These are phyloP conservation scores for Fusarium gaditjirri DNA, from an alignment of 2,329 filamentous ascomycete genomes.

Conservation along the genomic window DNA sequence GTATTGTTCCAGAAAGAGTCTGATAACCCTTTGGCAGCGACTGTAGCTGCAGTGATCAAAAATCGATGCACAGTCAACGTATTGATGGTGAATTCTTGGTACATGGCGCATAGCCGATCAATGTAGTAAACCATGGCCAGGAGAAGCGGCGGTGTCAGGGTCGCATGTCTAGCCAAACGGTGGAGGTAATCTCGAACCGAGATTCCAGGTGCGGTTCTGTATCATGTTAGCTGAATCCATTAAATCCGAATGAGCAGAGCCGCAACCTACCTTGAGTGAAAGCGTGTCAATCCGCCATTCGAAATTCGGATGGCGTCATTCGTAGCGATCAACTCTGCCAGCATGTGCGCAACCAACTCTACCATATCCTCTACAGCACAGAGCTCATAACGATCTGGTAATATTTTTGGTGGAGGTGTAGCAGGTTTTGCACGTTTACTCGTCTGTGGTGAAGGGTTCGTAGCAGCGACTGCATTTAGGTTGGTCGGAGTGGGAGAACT, in stretches of 20 bases:
- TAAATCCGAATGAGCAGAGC: not conserved
- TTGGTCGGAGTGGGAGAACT: conserved; percentile 43
- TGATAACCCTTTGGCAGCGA: conserved; percentile 94
- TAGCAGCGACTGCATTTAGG: conserved; percentile 44
- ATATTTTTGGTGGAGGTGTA: conserved; percentile 61
- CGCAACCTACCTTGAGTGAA: conserved; percentile 82
- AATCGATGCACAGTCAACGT: conserved; percentile 97
- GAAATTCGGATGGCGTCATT: conserved; percentile 84
- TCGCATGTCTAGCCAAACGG: conserved; percentile 91
- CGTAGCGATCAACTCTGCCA: conserved; percentile 91
- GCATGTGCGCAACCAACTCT: conserved; percentile 91
- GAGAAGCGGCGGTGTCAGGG: conserved; percentile 90
- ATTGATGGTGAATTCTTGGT: conserved; percentile 95
- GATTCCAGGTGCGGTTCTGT: conserved; percentile 80
- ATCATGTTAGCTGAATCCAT: conserved; percentile 40
- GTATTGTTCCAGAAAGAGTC: conserved; percentile 99
- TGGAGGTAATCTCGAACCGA: conserved; percentile 95
- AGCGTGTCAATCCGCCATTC: conserved; percentile 88
- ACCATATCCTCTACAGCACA: conserved; percentile 89
- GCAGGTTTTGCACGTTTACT: conserved; percentile 67
- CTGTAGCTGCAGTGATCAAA: conserved; percentile 93
- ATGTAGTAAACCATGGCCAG: conserved; percentile 99
- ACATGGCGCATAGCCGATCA: conserved; percentile 90
- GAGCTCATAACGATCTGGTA: conserved; percentile 82
- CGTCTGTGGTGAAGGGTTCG: conserved; percentile 43